Base-by-base conservation (phyloP, 306 rosid species). In the Macrotyloma uniflorum region DNA sequence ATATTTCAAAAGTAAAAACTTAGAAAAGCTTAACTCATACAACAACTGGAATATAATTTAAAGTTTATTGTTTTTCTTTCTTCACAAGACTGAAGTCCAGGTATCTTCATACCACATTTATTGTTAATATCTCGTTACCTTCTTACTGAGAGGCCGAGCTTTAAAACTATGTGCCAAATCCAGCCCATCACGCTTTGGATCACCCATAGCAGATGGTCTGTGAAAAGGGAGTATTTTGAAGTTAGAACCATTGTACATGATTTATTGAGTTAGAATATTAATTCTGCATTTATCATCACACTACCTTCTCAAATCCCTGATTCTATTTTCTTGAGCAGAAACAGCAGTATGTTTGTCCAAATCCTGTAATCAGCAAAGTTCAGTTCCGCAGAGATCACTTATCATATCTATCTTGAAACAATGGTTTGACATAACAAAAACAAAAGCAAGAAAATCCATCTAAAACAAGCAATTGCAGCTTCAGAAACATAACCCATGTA, bases 141-240 rank as follows among this genome's bases (percentile, higher is more conserved):
- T 96, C 82, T 85, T 93, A 81, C 90, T 89, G 32, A 93, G 89
- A 69, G 91, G 93, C 30, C 83, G 87, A 51, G 98, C 96, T 87
- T 91, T 96, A 80, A 96, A 93, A 70, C 58, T 83, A 47, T 84
- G 84, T 16, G 73, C 30, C 67, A 74, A 80, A 70, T 83, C 87
- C 74, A 71, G 66, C 67, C 86, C 90, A 78, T 84, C 90, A 51
- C 78, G 83, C 87, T 85, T 87, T 77, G 61, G 76, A 79, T 83
- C 77, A 72, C 78, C 83, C 59, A 62, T 74, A 45, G 85, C 83
- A 74, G 65, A 91, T 84, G 98, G 90, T 80, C 99, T 92, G 74
- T 38, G 43, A 54, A 82, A 58, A 77, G 69, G 72, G 50, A 15
- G 58, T 57, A 76, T 66, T 33, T 35, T 36, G 26, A 62, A 77